These are phyloP conservation scores for Linnemannia zychae DNA, from an alignment of 192 early-diverging fungal genomes.

Conservation along the genomic window DNA sequence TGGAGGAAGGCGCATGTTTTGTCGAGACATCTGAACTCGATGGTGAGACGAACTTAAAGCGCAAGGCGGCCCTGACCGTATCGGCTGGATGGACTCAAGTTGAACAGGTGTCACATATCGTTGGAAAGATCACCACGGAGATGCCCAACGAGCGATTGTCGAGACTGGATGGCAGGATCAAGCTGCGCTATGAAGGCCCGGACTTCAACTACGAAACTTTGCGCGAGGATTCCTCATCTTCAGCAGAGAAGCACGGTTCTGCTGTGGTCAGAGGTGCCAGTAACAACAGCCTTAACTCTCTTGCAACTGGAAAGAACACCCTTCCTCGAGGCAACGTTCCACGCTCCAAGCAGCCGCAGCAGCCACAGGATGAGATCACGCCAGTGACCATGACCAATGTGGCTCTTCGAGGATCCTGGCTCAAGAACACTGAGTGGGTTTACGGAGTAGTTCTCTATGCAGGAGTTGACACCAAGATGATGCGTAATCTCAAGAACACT, in stretches of 20 bases:
- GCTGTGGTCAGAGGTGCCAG: neutral
- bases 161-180: conserved; percentile 84
- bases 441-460: conserved; percentile 93
- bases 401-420: conserved; percentile 88
- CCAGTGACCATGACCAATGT: conserved; percentile 92
- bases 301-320: neutral
- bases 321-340: neutral
- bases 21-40: conserved; percentile 97
- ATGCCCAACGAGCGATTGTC: conserved; percentile 94
- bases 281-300: conserved; percentile 29
- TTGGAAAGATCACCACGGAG: conserved; percentile 89
- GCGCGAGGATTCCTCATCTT: neutral
- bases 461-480: conserved; percentile 96
- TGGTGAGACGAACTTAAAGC: conserved; percentile 97
- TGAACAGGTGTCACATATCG: conserved; percentile 68
- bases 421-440: conserved; percentile 95
- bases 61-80: conserved; percentile 88
- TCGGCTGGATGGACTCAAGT: conserved; percentile 81
- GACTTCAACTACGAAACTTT: conserved; percentile 31
- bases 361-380: conserved; percentile 70
- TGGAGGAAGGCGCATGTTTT: conserved; percentile 95
- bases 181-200: conserved; percentile 39
- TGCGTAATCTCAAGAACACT: conserved; percentile 85
- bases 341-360: neutral
- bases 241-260: neutral